These are phyloP conservation scores for Crocinoboletus sp. DNA, from an alignment of 1,284 basidiomycete species.

Conservation along the genomic window DNA sequence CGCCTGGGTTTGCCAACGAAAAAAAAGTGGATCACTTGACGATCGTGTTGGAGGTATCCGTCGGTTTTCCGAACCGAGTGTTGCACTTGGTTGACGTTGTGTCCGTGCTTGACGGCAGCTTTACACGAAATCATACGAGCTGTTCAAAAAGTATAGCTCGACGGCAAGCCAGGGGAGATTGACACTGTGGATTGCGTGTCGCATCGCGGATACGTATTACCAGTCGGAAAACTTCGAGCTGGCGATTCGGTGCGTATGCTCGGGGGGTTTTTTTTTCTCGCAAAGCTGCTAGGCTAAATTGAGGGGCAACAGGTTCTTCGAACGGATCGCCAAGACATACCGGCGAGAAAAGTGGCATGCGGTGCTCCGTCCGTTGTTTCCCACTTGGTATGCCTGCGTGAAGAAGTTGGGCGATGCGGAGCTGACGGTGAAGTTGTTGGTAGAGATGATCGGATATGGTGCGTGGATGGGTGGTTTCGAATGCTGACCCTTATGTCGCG, in stretches of 20 bases:
- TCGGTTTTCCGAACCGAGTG: neutral
- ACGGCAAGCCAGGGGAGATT: slow-evolving; percentile 57
- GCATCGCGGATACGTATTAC: slow-evolving; percentile 81
- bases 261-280: neutral
- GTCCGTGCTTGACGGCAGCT: slow-evolving; percentile 45
- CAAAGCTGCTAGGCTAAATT: neutral
- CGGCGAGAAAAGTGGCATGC: slow-evolving; percentile 73
- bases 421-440: slow-evolving; percentile 61
- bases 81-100: neutral
- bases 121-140: slow-evolving; percentile 86
- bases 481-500: neutral
- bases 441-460: slow-evolving; percentile 84
- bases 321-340: slow-evolving; percentile 82
- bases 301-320: slow-evolving; percentile 66
- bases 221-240: slow-evolving; percentile 75
- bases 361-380: slow-evolving; percentile 67
- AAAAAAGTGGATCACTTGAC: slow-evolving; percentile 85
- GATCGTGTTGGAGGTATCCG: slow-evolving; percentile 70
- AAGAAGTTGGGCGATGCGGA: slow-evolving; percentile 73
- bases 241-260: slow-evolving; percentile 60
- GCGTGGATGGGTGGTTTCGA: slow-evolving; percentile 13
- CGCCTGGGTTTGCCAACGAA: slow-evolving; percentile 76
- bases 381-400: slow-evolving; percentile 77
- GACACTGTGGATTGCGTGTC: slow-evolving; percentile 81
- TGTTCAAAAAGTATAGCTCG: slow-evolving; percentile 74